Base-by-base conservation (phyloP, 768 basidiomycete genomes). In the Rhodotorula taiwanensis region DNA sequence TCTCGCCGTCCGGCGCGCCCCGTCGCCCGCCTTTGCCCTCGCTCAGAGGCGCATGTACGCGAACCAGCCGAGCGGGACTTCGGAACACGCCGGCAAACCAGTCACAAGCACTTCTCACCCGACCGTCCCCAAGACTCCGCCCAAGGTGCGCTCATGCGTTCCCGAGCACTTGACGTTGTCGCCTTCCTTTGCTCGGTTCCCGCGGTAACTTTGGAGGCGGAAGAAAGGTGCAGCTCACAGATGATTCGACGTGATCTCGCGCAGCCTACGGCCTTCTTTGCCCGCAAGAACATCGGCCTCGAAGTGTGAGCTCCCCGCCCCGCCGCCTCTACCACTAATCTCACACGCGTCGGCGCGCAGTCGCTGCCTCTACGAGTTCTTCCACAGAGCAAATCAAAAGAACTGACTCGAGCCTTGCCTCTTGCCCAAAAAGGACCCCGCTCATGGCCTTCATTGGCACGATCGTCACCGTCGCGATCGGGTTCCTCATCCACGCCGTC, bases 281-380 rank as follows among this genome's bases (percentile, higher is more conserved):
- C 58, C 1, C 58, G 50, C 50, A 52, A 58, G 50, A 58, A 52
- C 50, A 58, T 58, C 16, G 58, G 58, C 5, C 58, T 58, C 31
- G 58, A 58, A 25, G 58, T 58, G 39, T 49, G 11, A 49, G 48
- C 13, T 31, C 9, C 9, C 48, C 13, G 11, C 20, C 23, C 18
- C 43, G 11, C 20, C 23, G 11, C 43, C 18, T 21, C 43, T n/a
- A n/a, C 20, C 43, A 21, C 18, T 20, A 44, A 21, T 9, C 36
- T 39, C 36, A 44, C 13, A 21, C 14, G 43, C 9, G 20, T 10
- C n/a, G n/a, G n/a, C n/a, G n/a, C n/a, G n/a, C n/a, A n/a, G n/a
- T n/a, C n/a, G n/a, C n/a, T n/a, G n/a, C n/a, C n/a, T n/a, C n/a
- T n/a, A n/a, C n/a, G n/a, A n/a, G n/a, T n/a, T n/a, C n/a, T n/a